Base-by-base conservation (phyloP, 768 basidiomycete species). In the Rossbeevera mucosa region DNA sequence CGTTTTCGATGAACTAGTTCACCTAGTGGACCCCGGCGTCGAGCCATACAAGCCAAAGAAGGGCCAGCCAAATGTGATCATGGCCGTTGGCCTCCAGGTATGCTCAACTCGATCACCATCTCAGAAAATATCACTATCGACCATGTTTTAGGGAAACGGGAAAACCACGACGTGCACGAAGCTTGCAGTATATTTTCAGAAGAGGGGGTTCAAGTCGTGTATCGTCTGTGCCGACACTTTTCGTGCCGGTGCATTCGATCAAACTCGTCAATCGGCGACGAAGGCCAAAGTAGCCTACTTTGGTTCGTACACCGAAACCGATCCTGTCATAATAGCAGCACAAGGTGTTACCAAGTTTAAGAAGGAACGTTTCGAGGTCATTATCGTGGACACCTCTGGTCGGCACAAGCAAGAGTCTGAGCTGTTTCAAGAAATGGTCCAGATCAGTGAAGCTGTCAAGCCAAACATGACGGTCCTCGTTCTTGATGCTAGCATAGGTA, bases 111-210 rank as follows among this genome's bases (percentile, higher is more conserved):
- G 38, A 44, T 22, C 29, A n/a, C 25, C 29, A 21, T 22, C 22
- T 43, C 18, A 22, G 31, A 12, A 43, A 18, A 28, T 18, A 44
- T 14, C 29, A 2, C 43, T 49, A 14, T 42, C 49, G 51, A 60
- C n/a, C 44, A 18, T 48, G 28, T 44, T 38, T 33, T 60, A 95
- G 91, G 94, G 94, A 46, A 96, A 95, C 48, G 96, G 96, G 40
- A 99, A 99, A 77, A 99, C 96, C 5, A 99, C 96, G 20, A 97
- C 95, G 36, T 99, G 96, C 71, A 99, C 96, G 9, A 99, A 98
- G 64, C 85, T 99, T 36, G 96, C 96, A 0, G 95, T 95, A 1
- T 88, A 98, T 72, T 98, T 97, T 68, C 94, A 95, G 68, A 89
- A 91, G 64, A 86, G 94, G 58, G 96, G 96, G 7, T 91, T 97